Base-by-base conservation (phyloP, 768 basidiomycete genomes). In the Pleurotus sapidus region DNA sequence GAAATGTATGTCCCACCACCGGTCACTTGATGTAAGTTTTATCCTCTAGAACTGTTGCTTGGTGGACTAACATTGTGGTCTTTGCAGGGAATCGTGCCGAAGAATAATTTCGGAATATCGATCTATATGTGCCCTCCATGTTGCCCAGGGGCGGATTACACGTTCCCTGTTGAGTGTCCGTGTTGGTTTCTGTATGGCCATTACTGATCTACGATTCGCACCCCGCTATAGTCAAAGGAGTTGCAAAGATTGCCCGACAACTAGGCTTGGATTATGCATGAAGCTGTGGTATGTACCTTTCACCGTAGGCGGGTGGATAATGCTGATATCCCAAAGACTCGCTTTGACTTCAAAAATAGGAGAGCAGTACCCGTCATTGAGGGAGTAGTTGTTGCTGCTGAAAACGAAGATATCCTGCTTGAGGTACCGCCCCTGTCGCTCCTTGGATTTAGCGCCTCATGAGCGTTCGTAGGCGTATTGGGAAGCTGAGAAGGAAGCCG, bases 31-130 rank as follows among this genome's bases (percentile, higher is more conserved):
- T 71, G 95, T 96, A 63, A 70, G 88, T 79, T 18, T 27, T 50
- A 30, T 50, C 37, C 27, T 43, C 60, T 51, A 34, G 30, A 34
- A 34, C n/a, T 34, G 30, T 47, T 50, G 18, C 8, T 17, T 38
- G 38, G 49, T 46, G 46, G 23, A 37, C 45, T 56, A 23, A 20
- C 39, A 11, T 34, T 34, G 11, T 34, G 30, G 30, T 34, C 30
- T 34, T 34, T 34, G 24, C 65, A 98, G 95, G 96, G 96, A 30
- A 86, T 84, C 68, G 83, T 99, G 27, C 95, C 95, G 5, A 95
- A 92, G 74, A 99, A 99, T 65, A 84, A 88, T 61, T 99, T 96
- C 68, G 96, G 96, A 15, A 98, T 69, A 91, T 99, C 61, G 96
- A 99, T 72, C 73, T 99, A 23, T 99, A 96, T 69, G 92, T 91